Base-by-base conservation (phyloP, 2,329 filamentous ascomycete species). In the Gnomoniopsis sp. region DNA sequence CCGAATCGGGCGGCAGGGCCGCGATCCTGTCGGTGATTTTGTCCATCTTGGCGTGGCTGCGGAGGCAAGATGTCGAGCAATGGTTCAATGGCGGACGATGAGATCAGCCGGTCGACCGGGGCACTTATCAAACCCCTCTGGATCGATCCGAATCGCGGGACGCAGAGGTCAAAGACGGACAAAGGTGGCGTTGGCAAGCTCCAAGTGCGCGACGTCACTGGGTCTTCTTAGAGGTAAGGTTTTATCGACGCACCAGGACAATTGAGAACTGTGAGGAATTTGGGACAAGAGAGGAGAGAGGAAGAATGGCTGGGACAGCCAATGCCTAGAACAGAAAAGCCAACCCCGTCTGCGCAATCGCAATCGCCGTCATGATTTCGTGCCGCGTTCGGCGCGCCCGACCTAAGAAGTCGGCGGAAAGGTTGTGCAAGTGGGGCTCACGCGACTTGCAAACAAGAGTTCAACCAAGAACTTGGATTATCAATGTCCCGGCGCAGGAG, bases 1-100 rank as follows among this genome's bases (percentile, higher is more conserved):
- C 87, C 65, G 85, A 84, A 74, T 90, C 86, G 64, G 88, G 84
- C 73, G 91, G 90, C 77, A 99, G 78, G 62, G 91, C 90, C 76
- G 90, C 90, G 71, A 98, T 93, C 81, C 96, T 96, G 81, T 96
- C 89, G 63, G 91, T 96, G 71, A 97, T 93, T 77, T 90, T 95
- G 78, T 92, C 88, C 88, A 91, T 91, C 62, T 59, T 58, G 68
- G 22, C 7, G 22, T 15, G 38, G 14, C 12, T 4, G 19, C 34
- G 23, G 53, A 44, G 47, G n/a, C 15, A 17, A 22, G 14, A 33
- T 7, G 21, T 30, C 14, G 7, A 34, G 36, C 36, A 11, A 6
- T 4, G 8, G 36, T 41, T 41, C 17, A 17, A 46, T 46, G 15
- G 17, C 17, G 43, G 43, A 21, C 11, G 14, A 12, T n/a, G n/a